Evolutionary conservation across 164 flowering plant species (phyloP), one percentile per base, ranked within the genome.

Genomic region (Saururus chinensis): DNA sequence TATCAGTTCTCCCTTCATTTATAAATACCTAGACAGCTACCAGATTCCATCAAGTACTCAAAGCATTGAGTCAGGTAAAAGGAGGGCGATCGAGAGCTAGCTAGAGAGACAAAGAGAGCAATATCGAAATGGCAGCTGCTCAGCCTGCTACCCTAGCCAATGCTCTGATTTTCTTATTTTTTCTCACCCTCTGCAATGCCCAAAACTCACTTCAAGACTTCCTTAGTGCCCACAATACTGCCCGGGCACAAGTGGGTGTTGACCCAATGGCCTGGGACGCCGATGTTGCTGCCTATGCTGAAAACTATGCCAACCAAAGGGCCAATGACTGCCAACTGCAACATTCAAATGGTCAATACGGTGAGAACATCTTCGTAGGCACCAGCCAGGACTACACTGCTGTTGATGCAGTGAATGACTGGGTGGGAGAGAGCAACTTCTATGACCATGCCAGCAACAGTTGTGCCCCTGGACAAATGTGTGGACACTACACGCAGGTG

Each of bases 401-500:
- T 16, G 30, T 7, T 8, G 55, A 61, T 49, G 64, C 64, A 16
- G 64, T 51, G 26, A 24, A 9, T 6, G 3, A 11, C 40, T 61
- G 64, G 64, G 21, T 61, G 19, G 12, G 13, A 1, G 64, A 61
- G 40, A 19, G 51, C n/a, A 19, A 17, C 20, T 2, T 24, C 55
- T 61, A 48, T 37, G 17, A 61, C 19, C 42, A 10, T 17, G 21
- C 21, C 25, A 35, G 40, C 16, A 37, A 54, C 26, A 37, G 17
- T 16, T 54, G 89, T 73, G 19, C 16, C 4, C 54, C 40, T 0
- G 71, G 65, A 6, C 26, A 64, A 21, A 51, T 62, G 60, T 86
- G 92, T 57, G 85, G 85, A 7, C 88, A 86, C 64, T 86, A 71
- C 41, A 78, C 80, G n/a, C 85, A 82, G 63, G 63, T 84, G 16